Base-by-base conservation (phyloP, 2,329 filamentous ascomycete species). In the Fusarium odoratissimum region DNA sequence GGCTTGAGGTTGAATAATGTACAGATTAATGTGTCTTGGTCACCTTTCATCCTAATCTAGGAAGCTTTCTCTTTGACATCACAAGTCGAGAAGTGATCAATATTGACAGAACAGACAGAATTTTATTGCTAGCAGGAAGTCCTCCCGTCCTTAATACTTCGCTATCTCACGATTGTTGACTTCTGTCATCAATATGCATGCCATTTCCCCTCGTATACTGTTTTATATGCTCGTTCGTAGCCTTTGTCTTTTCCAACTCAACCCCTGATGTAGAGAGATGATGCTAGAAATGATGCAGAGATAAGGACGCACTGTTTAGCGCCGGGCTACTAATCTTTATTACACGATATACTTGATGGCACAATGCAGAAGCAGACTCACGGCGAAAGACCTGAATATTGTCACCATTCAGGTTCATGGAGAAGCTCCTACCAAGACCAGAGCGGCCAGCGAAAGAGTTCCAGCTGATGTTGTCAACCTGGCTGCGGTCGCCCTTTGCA, bases 391-490 rank as follows among this genome's bases (percentile, higher is more conserved):
- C 9, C 3, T 55, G 8, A 23, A 14, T 0, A 12, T 10, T 55
- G 14, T 28, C 11, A 9, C 31, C 42, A 33, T 57, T 48, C 17
- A 37, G 8, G 19, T 42, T 33, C 17, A 33, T 41, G 6, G 57
- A 28, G n/a, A 55, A 41, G 12, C 21, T 35, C 4, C 23, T 25
- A 1, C 30, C 38, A 16, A 31, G 30, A 4, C 38, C 37, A 12
- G 30, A 37, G 3, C 58, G 65, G 3, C 66, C 51, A 8, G 40
- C 42, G 3, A 69, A 30, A 11, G 45, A 28, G 5, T 25, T 9
- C 67, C 67, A 69, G 14, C 25, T 41, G 6, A 69, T 28, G 12
- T 44, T 45, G n/a, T 64, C 33, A 11, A 58, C 23, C 6, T 40
- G 31, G 3, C 31, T n/a, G 9, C 12, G 28, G 35, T 16, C 54